Base-by-base conservation (phyloP, 768 basidiomycete species). In the Rubroboletus pulcherrimus region DNA sequence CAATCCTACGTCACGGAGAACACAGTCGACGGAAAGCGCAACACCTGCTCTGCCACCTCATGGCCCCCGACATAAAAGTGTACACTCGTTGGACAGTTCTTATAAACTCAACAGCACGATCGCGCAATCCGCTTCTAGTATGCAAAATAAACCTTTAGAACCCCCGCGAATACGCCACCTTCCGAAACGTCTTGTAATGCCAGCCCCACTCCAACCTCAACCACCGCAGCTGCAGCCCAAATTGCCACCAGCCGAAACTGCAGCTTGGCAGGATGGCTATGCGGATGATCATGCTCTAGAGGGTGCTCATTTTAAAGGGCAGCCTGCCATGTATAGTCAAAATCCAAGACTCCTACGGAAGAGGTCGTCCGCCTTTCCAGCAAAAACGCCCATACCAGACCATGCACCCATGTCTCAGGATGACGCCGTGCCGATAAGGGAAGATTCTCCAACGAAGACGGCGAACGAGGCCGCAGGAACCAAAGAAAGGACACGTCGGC, bases 171-270 rank as follows among this genome's bases (percentile, higher is more conserved):
- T 53, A 24, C 69, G 61, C 39, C 73, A 84, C 67, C 63, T 84
- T 41, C 88, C 88, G 4, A 86, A 81, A 66, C 80, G 75, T 45
- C 81, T 90, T 29, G 82, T 89, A 41, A 90, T 90, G 88, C 88
- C 88, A 44, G 71, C 84, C 4, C 88, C 84, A 15, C 76, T 90
- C 38, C 82, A 83, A 63, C 70, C 70, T 55, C 65, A 66, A 29
- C 55, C 57, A 26, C 59, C 55, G 14, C 49, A 56, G 38, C 51
- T 58, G 26, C 62, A 66, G 46, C 42, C 54, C 29, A 53, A 40
- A n/a, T 63, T 64, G 39, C 53, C 59, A 33, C 43, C 35, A 21
- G 12, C 42, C 4, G 33, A 56, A 8, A 29, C 50, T 19, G 38
- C 37, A 35, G 11, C 31, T 34, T 49, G 55, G 60, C 49, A 33